Evolutionary conservation across 2,329 filamentous ascomycete genomes (phyloP).

Genomic region (Alternaria longipes): DNA sequence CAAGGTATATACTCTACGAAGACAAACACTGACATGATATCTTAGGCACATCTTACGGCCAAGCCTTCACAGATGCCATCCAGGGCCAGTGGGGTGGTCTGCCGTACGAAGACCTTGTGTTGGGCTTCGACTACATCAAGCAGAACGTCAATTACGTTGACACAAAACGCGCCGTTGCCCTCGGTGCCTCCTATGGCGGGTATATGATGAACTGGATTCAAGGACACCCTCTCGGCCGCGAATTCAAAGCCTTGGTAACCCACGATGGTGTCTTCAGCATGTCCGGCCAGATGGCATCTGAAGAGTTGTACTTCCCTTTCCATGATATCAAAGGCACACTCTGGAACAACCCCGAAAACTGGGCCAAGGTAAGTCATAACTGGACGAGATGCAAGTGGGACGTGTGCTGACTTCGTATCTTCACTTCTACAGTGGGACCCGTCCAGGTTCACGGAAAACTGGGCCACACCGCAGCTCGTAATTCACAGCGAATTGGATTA

Average conservation of each 20-base stretch:
- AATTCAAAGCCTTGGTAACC: slow-evolving; percentile 87
- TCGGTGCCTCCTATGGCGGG: slow-evolving; percentile 67
- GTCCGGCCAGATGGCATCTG: slow-evolving; percentile 59
- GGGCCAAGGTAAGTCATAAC: slow-evolving; percentile 52
- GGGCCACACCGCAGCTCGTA: slow-evolving; percentile 87
- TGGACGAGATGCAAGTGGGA: neutral
- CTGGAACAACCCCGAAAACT: slow-evolving; percentile 56
- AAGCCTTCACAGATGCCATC: slow-evolving; percentile 80
- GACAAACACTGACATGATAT: neutral
- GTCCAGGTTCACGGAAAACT: slow-evolving; percentile 67
- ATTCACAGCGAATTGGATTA: slow-evolving; percentile 94
- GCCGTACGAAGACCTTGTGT: slow-evolving; percentile 83
- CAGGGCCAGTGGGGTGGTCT: slow-evolving; percentile 82
- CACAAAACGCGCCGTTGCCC: slow-evolving; percentile 72
- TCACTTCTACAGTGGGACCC: slow-evolving; percentile 61
- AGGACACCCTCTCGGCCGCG: slow-evolving; percentile 80
- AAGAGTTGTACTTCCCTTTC: slow-evolving; percentile 63
- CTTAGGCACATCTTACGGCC: slow-evolving; percentile 72
- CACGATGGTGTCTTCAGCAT: slow-evolving; percentile 85
- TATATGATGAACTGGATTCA: slow-evolving; percentile 81
- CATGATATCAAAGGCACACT: slow-evolving; percentile 53
- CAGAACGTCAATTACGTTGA: slow-evolving; percentile 74
- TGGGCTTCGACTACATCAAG: slow-evolving; percentile 78
- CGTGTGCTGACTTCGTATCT: neutral
- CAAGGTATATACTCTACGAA: neutral